Evolutionary conservation across 495 filamentous ascomycete species (phyloP).

Genomic region (Penicillium fimorum): DNA sequence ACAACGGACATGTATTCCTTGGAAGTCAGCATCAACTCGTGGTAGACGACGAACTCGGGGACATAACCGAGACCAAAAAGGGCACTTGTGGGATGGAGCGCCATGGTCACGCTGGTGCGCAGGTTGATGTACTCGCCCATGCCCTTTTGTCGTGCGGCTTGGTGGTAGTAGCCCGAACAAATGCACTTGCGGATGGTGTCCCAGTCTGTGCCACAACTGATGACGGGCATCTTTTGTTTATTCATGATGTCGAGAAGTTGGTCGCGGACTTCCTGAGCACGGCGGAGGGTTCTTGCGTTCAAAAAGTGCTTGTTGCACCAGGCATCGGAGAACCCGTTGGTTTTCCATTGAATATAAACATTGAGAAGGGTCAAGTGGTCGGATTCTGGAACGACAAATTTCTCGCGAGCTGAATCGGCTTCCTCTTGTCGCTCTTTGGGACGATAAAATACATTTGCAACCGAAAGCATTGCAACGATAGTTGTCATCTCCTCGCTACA

Average conservation of each 20-base stretch:
- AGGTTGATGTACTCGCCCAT: constrained; percentile 97
- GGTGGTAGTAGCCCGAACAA: constrained; percentile 96
- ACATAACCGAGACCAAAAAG: constrained; percentile 91
- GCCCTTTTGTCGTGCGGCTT: constrained; percentile 95
- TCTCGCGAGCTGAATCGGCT: constrained; percentile 93
- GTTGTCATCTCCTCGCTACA: constrained; percentile 98
- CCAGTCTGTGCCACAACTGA: constrained; percentile 94
- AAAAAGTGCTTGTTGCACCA: constrained; percentile 95
- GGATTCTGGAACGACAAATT: constrained; percentile 97
- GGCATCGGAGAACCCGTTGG: constrained; percentile 82
- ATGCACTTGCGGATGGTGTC: constrained; percentile 95
- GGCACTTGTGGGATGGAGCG: constrained; percentile 89
- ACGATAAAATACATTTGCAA: constrained; percentile 94
- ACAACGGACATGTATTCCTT: constrained; percentile 99
- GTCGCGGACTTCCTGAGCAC: constrained; percentile 89
- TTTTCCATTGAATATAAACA: constrained; percentile 93
- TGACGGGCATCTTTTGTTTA: constrained; percentile 82
- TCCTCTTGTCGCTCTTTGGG: constrained; percentile 97
- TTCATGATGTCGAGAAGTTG: constrained; percentile 95
- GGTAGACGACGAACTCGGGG: constrained; percentile 96
- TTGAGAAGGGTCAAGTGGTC: constrained; percentile 96
- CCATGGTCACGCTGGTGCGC: constrained; percentile 87
- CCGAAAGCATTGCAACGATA: constrained; percentile 97
- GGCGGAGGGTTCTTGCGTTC: constrained; percentile 84
- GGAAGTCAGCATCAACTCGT: constrained; percentile 93